Evolutionary conservation across 2,329 filamentous ascomycete genomes (phyloP), one percentile per base, ranked within the genome.

Genomic region (Trichoderma koningii): DNA sequence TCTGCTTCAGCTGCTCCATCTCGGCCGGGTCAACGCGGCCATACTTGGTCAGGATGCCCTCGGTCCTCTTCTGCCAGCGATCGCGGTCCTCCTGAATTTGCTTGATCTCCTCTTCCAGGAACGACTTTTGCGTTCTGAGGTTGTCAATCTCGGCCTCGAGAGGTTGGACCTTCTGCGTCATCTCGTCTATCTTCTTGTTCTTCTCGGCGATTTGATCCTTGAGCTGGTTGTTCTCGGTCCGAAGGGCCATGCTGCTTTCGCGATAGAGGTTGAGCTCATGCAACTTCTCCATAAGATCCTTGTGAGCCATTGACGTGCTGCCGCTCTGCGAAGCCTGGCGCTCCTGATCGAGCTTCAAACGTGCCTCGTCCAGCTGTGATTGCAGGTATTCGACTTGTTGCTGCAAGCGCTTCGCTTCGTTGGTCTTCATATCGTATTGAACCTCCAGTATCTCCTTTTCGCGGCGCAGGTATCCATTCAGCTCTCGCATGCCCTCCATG

Each of bases 391-490:
- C 90, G 26, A 97, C 84, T 73, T 98, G 93, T 71, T 97, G 92
- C 72, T 94, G 91, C 48, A 97, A 79, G 62, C 95, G 88, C 77
- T 96, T 96, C 62, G 87, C 84, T 77, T 99, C 95, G 71, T 96
- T 92, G 0, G 88, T 84, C 71, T 94, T 93, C 51, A 98, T 83
- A 70, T 97, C 93, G 71, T 93, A 91, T 73, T 98, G 94, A n/a
- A 97, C 92, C 71, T 99, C 94, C 9, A 97, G 85, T 69, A 99
- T 98, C 75, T 98, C 95, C 81, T 98, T 99, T 78, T 99, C 96
- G 48, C 92, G 90, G 52, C 94, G 89, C 67, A 99, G 81, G 76
- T 95, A 99, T 67, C 87, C 90, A 78, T 96, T 96, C 64, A 99
- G 86, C 72, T 98, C 94, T 67, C 95, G 90, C 10, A 97, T 85